Evolutionary conservation across 2,329 filamentous ascomycete genomes (phyloP), one percentile per base, ranked within the genome.

Genomic region (Cytospora paraplurivora): DNA sequence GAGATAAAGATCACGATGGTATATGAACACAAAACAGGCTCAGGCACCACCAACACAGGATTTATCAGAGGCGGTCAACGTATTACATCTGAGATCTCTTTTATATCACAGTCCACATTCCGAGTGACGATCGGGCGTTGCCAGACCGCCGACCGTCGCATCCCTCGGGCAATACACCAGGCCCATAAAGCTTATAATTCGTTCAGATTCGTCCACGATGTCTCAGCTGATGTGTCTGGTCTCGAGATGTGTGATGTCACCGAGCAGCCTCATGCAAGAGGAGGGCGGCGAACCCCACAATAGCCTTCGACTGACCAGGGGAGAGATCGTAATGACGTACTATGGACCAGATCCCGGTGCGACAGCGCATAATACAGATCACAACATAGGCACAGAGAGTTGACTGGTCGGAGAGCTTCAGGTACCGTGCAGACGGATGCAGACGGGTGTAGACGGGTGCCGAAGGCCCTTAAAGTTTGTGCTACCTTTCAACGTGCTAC

Each of bases 171-270:
- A 21, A 12, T 21, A 8, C 21, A 21, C n/a, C 44, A 47, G 44
- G 27, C 27, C 27, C 27, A 27, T 27, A 27, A 4, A 27, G 44
- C 44, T 10, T 47, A 7, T 47, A 11, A 47, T 47, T 47, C 44
- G 44, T 21, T 12, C 44, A 47, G 44, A 21, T 6, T 19, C 33
- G 21, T n/a, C 32, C 49, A 44, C 49, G 17, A 33, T 35, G 50
- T 54, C 44, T 12, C 17, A 47, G 38, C 1, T 32, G 49, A 19
- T 21, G 41, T 10, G 44, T 61, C 27, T 55, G 59, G 51, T 34
- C 59, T 55, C n/a, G 35, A 37, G 37, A 41, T 32, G 50, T 19
- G 59, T 61, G 59, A 61, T 61, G 59, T 61, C 59, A 61, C 59
- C 32, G 38, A 12, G 27, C 50, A 7, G 50, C 7, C 19, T 7